phyloP scores from a whole-genome alignment of 169 alveolate species.

The Eimeria sp. region DNA sequence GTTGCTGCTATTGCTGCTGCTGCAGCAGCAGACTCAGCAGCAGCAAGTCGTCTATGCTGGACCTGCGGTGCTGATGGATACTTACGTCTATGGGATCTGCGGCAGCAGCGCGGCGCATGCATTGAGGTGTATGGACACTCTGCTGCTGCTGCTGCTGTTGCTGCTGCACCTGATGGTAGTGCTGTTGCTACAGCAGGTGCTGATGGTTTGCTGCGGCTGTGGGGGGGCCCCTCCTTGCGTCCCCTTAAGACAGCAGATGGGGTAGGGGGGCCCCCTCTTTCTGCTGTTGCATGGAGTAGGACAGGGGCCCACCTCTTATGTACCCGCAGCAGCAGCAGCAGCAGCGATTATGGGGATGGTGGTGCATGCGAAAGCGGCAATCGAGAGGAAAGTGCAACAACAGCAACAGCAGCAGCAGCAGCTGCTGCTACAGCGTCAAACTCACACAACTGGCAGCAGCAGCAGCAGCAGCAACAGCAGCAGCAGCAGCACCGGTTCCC shows the following conservation, averaged over 20 bases:
- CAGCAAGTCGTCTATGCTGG: background rate
- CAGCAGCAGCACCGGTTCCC: conserved; percentile 21
- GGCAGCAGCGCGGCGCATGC: conserved; percentile 18
- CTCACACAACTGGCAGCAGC: background rate
- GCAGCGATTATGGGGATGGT: background rate
- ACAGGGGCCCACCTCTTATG: background rate
- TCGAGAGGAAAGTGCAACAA: background rate
- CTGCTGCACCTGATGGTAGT: conserved; percentile 24
- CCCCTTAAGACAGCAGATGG: background rate
- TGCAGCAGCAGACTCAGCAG: background rate
- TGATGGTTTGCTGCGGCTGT: background rate
- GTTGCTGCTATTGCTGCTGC: conserved; percentile 1
- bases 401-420: conserved; percentile 18
- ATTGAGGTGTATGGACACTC: conserved; percentile 27
- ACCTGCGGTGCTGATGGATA: background rate
- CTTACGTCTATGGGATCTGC: background rate
- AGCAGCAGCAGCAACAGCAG: background rate
- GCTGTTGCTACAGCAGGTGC: conserved; percentile 12
- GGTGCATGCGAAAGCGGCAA: too few relatives aligned
- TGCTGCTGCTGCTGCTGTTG: conserved; percentile 20
- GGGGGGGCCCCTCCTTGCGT: background rate
- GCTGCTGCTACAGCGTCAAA: background rate
- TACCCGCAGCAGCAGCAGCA: conserved; percentile 17
- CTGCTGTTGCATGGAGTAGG: background rate
- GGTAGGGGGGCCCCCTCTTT: background rate